These are phyloP conservation scores for Telfairia occidentalis DNA, from an alignment of 331 rosid genomes.

Conservation along the genomic window DNA sequence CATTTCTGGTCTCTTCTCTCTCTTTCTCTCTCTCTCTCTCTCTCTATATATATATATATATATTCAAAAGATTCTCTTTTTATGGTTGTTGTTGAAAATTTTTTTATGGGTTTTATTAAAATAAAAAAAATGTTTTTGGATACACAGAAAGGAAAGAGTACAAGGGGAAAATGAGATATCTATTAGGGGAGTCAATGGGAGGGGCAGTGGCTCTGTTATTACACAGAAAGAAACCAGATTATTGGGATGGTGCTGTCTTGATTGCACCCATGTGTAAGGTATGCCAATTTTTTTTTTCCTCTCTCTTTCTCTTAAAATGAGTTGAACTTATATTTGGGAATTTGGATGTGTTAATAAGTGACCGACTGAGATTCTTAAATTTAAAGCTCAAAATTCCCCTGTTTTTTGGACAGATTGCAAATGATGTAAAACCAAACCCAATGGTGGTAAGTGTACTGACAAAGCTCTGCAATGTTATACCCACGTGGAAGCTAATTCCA, in stretches of 20 bases:
- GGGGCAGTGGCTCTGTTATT: conserved; percentile 69
- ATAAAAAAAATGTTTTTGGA: neutral
- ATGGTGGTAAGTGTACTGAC: conserved; percentile 44
- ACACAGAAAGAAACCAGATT: conserved; percentile 51
- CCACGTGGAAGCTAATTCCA: conserved; percentile 87
- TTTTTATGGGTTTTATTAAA: neutral
- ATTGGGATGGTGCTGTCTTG: conserved; percentile 91
- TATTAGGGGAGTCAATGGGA: conserved; percentile 94
- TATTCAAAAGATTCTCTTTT: neutral
- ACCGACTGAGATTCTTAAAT: neutral
- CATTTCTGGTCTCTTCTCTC: conserved; percentile 41
- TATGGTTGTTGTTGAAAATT: neutral
- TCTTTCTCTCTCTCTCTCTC: too few relatives aligned
- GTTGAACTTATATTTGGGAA: neutral
- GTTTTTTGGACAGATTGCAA: conserved; percentile 48
- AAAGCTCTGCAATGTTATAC: conserved; percentile 44
- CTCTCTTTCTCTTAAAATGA: neutral
- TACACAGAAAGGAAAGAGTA: conserved; percentile 45
- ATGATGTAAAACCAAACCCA: conserved; percentile 68
- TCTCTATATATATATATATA: too few relatives aligned
- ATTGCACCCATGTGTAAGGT: conserved; percentile 99
- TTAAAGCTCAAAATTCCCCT: neutral
- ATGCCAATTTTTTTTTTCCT: neutral
- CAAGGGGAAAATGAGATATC: conserved; percentile 47
- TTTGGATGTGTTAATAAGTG: too few relatives aligned